These are phyloP conservation scores for Cystoderma amianthinum DNA, from an alignment of 768 basidiomycete species.

Conservation along the genomic window DNA sequence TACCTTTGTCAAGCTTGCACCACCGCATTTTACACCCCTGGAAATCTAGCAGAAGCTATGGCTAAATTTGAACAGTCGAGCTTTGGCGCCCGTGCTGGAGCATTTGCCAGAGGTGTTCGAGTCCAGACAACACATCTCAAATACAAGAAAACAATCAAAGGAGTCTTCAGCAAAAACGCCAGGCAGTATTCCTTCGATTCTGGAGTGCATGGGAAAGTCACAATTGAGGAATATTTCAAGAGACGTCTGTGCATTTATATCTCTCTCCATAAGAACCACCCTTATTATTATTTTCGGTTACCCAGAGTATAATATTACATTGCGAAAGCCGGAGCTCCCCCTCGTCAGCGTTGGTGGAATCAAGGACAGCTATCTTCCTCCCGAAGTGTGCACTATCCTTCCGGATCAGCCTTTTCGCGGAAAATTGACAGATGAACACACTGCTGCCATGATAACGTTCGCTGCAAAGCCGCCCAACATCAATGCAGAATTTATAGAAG, in stretches of 20 bases:
- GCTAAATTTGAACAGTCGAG: slow-evolving; percentile 42
- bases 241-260: slow-evolving; percentile 40
- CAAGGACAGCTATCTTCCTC: slow-evolving; percentile 47
- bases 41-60: slow-evolving; percentile 63
- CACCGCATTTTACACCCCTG: slow-evolving; percentile 53
- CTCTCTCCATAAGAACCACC: slow-evolving; percentile 8
- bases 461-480: slow-evolving; percentile 68
- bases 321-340: slow-evolving; percentile 44
- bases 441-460: slow-evolving; percentile 61
- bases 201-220: slow-evolving; percentile 44
- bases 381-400: slow-evolving; percentile 69
- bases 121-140: slow-evolving; percentile 63
- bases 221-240: slow-evolving; percentile 64
- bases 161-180: slow-evolving; percentile 40
- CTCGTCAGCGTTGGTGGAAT: slow-evolving; percentile 53
- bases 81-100: slow-evolving; percentile 52
- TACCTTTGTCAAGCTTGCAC: slow-evolving; percentile 30
- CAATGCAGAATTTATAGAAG: slow-evolving; percentile 59
- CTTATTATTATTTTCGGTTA: slow-evolving; percentile 4
- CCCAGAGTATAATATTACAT: slow-evolving; percentile 55
- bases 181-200: slow-evolving; percentile 45
- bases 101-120: slow-evolving; percentile 61
- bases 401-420: slow-evolving; percentile 67
- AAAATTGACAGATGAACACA: slow-evolving; percentile 62
- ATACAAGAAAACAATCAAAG: slow-evolving; percentile 70